Evolutionary conservation across 176 grass and related monocot species (phyloP).

Genomic region (Avena insularis): DNA sequence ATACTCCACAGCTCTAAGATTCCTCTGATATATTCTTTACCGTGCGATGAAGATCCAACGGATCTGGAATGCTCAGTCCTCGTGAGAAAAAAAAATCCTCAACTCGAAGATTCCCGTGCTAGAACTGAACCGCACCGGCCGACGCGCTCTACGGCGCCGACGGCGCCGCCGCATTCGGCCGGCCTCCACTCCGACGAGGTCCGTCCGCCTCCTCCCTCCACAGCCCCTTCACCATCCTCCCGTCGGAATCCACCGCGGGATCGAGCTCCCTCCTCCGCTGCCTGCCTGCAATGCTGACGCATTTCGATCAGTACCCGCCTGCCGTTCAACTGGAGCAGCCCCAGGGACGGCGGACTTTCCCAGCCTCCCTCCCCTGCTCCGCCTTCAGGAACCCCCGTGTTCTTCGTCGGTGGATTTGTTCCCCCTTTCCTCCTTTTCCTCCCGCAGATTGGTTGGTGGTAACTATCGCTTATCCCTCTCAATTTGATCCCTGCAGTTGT

Average conservation of each 20-base stretch:
- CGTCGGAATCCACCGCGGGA: background rate
- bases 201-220: background rate
- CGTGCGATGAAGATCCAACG: too few species aligned
- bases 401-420: background rate
- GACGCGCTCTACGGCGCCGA: background rate
- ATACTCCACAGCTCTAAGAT: too few species aligned
- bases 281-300: background rate
- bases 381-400: background rate
- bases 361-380: background rate
- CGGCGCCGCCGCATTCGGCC: background rate
- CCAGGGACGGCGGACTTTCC: background rate
- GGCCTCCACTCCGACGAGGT: background rate
- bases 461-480: background rate
- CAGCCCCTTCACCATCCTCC: background rate
- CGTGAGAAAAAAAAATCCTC: too few species aligned
- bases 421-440: too few species aligned
- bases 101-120: too few species aligned
- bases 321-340: background rate
- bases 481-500: background rate
- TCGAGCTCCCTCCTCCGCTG: background rate
- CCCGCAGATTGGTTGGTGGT: too few species aligned
- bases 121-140: too few species aligned
- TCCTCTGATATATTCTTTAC: too few species aligned
- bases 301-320: background rate
- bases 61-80: too few species aligned